phyloP scores from a whole-genome alignment of 306 rosid species.

The Prunus kanzakura region DNA sequence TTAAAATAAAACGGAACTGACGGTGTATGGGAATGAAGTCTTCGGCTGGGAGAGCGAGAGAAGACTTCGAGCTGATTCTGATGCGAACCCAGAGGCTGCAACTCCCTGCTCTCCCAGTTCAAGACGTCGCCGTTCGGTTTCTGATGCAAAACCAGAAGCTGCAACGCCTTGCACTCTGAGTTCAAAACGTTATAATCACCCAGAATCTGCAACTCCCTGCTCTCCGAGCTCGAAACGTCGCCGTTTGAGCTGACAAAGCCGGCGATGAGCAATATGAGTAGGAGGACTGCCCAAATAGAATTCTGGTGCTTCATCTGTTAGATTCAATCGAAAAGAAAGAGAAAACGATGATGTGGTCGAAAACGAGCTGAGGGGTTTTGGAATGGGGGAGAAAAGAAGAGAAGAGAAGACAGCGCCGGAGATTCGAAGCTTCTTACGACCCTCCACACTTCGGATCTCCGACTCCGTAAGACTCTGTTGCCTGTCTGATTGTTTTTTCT shows the following conservation, averaged over 20 bases:
- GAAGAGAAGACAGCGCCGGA: constrained; percentile 13
- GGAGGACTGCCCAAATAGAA: background rate
- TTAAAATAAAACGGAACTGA: constrained; percentile 18
- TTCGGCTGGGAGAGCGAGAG: constrained; percentile 36
- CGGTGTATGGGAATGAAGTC: constrained; percentile 50
- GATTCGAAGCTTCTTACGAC: constrained; percentile 36
- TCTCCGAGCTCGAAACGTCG: background rate
- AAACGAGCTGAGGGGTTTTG: background rate
- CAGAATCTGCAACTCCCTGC: background rate
- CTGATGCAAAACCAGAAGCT: background rate
- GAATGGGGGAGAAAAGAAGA: background rate
- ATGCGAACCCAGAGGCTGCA: constrained; percentile 10
- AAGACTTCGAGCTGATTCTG: constrained; percentile 1
- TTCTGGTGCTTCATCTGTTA: constrained; percentile 27
- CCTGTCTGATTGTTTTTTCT: background rate
- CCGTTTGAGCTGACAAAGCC: background rate
- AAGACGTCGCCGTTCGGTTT: background rate
- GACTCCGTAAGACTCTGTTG: constrained; percentile 6
- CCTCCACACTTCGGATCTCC: constrained; percentile 26
- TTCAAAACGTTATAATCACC: background rate
- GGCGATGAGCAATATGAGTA: constrained; percentile 2
- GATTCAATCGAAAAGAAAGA: background rate
- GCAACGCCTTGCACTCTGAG: background rate
- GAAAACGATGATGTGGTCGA: background rate
- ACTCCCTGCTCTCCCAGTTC: constrained; percentile 6